These are phyloP conservation scores for Boechera divaricarpa DNA, from an alignment of 345 rosid genomes.

Conservation along the genomic window DNA sequence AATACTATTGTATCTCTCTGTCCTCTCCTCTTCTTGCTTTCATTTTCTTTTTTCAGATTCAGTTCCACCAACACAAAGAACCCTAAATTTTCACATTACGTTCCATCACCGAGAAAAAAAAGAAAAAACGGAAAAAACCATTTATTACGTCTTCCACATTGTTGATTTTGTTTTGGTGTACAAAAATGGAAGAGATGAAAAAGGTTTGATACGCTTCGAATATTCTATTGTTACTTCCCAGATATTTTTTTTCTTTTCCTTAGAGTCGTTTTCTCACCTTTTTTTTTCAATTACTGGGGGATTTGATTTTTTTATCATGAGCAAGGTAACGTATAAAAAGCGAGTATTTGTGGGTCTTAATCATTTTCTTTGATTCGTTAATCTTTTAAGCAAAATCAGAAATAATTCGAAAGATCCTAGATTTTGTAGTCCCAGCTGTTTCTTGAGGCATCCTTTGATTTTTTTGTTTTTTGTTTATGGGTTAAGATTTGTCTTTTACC, in stretches of 20 bases:
- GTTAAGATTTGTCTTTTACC: constrained; percentile 21
- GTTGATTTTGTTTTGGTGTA: constrained; percentile 19
- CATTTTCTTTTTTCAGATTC: constrained; percentile 26
- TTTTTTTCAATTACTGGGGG: background rate
- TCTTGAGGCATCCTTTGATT: background rate
- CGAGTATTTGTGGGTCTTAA: background rate
- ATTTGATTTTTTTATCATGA: background rate
- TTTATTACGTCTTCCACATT: constrained; percentile 29
- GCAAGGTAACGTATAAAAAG: constrained; percentile 24
- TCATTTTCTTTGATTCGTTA: background rate
- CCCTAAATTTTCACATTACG: constrained; percentile 39
- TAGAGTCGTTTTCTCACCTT: constrained; percentile 14
- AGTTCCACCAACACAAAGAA: constrained; percentile 28
- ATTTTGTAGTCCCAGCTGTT: background rate
- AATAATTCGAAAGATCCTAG: constrained; percentile 15
- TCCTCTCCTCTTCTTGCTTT: constrained; percentile 10
- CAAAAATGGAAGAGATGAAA: constrained; percentile 32
- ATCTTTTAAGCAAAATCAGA: background rate
- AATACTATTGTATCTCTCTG: constrained; percentile 3
- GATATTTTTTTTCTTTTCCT: background rate
- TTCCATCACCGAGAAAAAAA: background rate
- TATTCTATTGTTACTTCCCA: constrained; percentile 22
- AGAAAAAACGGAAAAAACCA: background rate
- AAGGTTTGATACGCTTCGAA: constrained; percentile 36
- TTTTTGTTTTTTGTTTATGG: background rate